Evolutionary conservation across 192 early-diverging fungal species (phyloP).

Genomic region (Entomortierella parvispora): DNA sequence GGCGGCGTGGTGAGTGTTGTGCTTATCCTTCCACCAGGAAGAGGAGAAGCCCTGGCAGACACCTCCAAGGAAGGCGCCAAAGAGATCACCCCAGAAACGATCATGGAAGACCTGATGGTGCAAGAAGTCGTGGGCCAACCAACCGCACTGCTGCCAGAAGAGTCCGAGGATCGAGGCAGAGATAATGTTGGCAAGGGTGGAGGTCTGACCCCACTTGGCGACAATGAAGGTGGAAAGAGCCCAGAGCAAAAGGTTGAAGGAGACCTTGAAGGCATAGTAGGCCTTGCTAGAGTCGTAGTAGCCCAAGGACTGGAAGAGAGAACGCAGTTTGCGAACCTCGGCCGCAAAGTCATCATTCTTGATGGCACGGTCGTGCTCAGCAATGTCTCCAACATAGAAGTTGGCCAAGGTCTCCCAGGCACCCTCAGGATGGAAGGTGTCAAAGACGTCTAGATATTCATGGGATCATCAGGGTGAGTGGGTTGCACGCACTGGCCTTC

Average conservation of each 20-base stretch:
- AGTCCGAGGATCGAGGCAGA: slow-evolving; percentile 70
- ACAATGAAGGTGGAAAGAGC: slow-evolving; percentile 61
- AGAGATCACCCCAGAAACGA: slow-evolving; percentile 67
- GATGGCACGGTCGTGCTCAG: slow-evolving; percentile 55
- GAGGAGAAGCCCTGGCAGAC: slow-evolving; percentile 83
- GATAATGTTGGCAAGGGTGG: slow-evolving; percentile 63
- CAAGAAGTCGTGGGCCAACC: slow-evolving; percentile 85
- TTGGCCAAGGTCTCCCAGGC: slow-evolving; percentile 74
- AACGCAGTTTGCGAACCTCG: slow-evolving; percentile 70
- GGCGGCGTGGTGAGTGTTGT: slow-evolving; percentile 85
- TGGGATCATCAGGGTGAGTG: neutral
- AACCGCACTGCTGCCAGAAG: slow-evolving; percentile 88
- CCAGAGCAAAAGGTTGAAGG: slow-evolving; percentile 63
- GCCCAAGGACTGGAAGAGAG: slow-evolving; percentile 60
- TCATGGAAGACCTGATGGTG: slow-evolving; percentile 85
- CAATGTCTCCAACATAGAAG: slow-evolving; percentile 80
- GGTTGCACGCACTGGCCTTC: neutral
- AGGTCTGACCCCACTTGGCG: slow-evolving; percentile 59
- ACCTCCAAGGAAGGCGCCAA: slow-evolving; percentile 77
- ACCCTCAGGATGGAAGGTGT: slow-evolving; percentile 77
- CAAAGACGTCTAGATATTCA: slow-evolving; percentile 71
- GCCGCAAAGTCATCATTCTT: slow-evolving; percentile 65
- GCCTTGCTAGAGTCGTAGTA: slow-evolving; percentile 72
- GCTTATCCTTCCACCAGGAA: slow-evolving; percentile 90
- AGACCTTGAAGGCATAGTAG: slow-evolving; percentile 75